Evolutionary conservation across 1,284 basidiomycete genomes (phyloP).

Genomic region (Naganishia albida): DNA sequence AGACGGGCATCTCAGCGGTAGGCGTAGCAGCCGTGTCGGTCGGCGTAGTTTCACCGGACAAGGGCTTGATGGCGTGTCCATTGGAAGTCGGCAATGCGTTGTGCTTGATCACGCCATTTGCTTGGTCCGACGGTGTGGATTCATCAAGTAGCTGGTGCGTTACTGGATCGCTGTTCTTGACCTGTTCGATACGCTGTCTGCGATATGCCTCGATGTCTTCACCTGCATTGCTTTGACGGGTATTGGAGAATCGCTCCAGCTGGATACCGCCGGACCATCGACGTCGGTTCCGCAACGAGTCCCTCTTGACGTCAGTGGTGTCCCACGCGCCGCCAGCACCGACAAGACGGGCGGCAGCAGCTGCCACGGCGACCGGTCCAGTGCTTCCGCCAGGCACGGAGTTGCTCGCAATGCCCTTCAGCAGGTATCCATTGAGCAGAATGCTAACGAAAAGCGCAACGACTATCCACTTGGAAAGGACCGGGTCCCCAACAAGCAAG

Average conservation of each 20-base stretch:
- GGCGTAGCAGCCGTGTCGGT: constrained; percentile 40
- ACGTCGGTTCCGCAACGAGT: constrained; percentile 38
- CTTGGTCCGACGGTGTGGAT: background rate
- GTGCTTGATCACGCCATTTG: constrained; percentile 1
- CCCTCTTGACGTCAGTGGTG: constrained; percentile 28
- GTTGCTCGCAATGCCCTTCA: constrained; percentile 67
- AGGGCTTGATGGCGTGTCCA: constrained; percentile 18
- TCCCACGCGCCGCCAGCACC: constrained; percentile 53
- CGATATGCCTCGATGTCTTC: constrained; percentile 27
- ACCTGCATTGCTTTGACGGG: constrained; percentile 28
- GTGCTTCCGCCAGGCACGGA: constrained; percentile 49
- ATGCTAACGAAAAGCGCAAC: constrained; percentile 82
- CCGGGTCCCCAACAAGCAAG: constrained; percentile 88
- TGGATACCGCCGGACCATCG: constrained; percentile 39
- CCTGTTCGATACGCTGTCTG: constrained; percentile 22
- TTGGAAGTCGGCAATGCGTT: constrained; percentile 13
- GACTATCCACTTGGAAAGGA: constrained; percentile 95
- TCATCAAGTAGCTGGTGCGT: constrained; percentile 35
- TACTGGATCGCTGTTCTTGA: constrained; percentile 30
- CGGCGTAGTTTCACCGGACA: constrained; percentile 34
- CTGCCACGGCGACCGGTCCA: constrained; percentile 55
- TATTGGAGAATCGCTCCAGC: constrained; percentile 38
- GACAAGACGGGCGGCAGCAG: constrained; percentile 54
- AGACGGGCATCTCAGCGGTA: constrained; percentile 14
- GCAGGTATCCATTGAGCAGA: constrained; percentile 87